Base-by-base conservation (phyloP, 139 green algal genomes). In the Chlorella sp. region DNA sequence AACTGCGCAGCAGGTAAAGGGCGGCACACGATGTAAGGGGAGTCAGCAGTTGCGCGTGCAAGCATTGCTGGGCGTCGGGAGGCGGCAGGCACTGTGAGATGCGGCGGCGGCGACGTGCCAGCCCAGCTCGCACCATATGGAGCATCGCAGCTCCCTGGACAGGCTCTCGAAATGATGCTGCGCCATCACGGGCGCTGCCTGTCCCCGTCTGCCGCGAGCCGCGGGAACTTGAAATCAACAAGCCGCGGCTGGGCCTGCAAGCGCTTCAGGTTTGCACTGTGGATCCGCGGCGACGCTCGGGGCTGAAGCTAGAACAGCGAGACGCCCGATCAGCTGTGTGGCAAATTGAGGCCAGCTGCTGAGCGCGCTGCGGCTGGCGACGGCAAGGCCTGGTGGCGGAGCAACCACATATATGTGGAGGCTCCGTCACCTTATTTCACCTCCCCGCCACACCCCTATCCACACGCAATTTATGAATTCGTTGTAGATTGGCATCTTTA, bases 91-190 rank as follows among this genome's bases (percentile, higher is more conserved):
- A 19, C 12, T 16, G 48, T 11, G 66, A 18, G 15, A 40, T 30
- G 60, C 39, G 22, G 28, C 0, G 53, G 5, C 81, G 32, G 19
- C 57, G n/a, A 0, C 53, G 5, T 3, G 28, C 19, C 12, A 2
- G 5, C 30, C 11, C 53, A 57, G 0, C 2, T 3, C 92, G 71
- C 48, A 93, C 92, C 92, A 94, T 36, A 94, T 92, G 7, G 87
- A 83, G 83, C 92, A 94, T 22, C 48, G 81, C 0, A 94, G 90
- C 80, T 93, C 90, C 37, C 87, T 85, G 0, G 79, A 80, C 48
- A 94, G 57, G n/a, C 66, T 57, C 7, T 82, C 83, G 40, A 92
- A 14, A 69, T 87, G 84, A 12, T 87, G 39, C 42, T 40, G 21
- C 48, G 86, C 86, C 86, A 89, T 76, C 81, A 14, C 53, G 26